phyloP scores from a whole-genome alignment of 768 basidiomycete species.

The Boletus sp. region DNA sequence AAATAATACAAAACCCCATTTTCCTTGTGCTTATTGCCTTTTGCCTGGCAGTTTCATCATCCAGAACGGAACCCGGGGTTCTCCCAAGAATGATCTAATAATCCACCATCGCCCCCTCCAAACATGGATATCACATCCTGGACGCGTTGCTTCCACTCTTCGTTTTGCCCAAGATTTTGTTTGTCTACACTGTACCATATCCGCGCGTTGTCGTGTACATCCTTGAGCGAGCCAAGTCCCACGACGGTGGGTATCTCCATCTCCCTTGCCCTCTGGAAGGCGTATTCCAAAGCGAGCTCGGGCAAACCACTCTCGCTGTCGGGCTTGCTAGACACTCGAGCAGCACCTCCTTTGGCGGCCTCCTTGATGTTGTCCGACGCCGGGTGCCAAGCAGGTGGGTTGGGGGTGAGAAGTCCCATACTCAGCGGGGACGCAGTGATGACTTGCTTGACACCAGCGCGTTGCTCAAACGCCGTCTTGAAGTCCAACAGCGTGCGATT shows the following conservation, averaged over 20 bases:
- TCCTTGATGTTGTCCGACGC: constrained; percentile 50
- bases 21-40: not conserved
- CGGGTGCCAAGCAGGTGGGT: constrained; percentile 72
- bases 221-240: constrained; percentile 64
- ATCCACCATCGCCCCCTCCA: constrained; percentile 38
- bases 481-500: constrained; percentile 60
- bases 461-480: constrained; percentile 50
- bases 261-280: constrained; percentile 47
- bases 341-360: constrained; percentile 40
- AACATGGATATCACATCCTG: constrained; percentile 42
- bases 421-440: constrained; percentile 78
- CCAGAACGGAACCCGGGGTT: constrained; percentile 40
- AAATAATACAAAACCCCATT: constrained; percentile 19
- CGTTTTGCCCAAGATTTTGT: constrained; percentile 32
- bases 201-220: constrained; percentile 71
- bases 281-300: constrained; percentile 71
- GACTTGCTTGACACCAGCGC: constrained; percentile 66
- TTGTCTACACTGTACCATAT: constrained; percentile 63
- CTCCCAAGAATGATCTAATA: constrained; percentile 71
- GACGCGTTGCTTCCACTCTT: constrained; percentile 41
- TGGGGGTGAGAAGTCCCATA: constrained; percentile 72
- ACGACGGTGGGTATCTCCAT: constrained; percentile 59
- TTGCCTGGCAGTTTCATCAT: not conserved
- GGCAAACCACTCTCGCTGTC: constrained; percentile 44
- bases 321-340: constrained; percentile 31